These are phyloP conservation scores for Sporothrix luriei DNA, from an alignment of 2,329 filamentous ascomycete species.

Conservation along the genomic window DNA sequence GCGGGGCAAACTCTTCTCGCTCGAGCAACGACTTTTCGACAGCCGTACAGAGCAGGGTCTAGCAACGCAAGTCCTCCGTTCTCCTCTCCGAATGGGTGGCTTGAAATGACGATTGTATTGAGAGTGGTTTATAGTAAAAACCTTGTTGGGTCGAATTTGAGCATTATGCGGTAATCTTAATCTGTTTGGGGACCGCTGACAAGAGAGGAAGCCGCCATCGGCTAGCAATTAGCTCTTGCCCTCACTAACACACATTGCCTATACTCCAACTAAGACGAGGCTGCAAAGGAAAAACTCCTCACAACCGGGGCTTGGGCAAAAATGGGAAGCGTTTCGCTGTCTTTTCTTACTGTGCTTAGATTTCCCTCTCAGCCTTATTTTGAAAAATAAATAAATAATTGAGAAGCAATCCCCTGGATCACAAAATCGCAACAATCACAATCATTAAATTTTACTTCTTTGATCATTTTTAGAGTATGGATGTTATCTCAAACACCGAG, in stretches of 20 bases:
- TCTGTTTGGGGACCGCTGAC: too few relatives aligned
- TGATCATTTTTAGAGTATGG: conserved; percentile 21
- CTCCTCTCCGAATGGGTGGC: background rate
- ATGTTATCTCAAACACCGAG: conserved; percentile 6
- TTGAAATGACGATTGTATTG: too few relatives aligned
- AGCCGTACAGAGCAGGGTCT: background rate
- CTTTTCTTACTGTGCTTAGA: background rate
- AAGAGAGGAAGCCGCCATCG: background rate
- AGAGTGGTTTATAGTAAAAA: background rate
- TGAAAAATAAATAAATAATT: too few relatives aligned
- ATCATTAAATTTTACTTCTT: conserved; percentile 24
- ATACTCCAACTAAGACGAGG: too few relatives aligned
- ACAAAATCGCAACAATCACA: background rate
- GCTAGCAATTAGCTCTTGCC: background rate
- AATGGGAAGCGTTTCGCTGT: background rate
- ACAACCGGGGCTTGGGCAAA: too few relatives aligned
- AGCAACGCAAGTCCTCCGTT: too few relatives aligned
- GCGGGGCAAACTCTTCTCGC: conserved; percentile 12
- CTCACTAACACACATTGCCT: background rate
- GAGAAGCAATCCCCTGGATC: background rate
- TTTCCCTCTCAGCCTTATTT: background rate
- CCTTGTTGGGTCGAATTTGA: background rate
- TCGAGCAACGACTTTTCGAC: background rate
- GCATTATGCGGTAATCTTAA: background rate
- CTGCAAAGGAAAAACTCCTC: too few relatives aligned